These are phyloP conservation scores for Lignosus rhinocerotis DNA, from an alignment of 1,284 basidiomycete genomes.

Conservation along the genomic window DNA sequence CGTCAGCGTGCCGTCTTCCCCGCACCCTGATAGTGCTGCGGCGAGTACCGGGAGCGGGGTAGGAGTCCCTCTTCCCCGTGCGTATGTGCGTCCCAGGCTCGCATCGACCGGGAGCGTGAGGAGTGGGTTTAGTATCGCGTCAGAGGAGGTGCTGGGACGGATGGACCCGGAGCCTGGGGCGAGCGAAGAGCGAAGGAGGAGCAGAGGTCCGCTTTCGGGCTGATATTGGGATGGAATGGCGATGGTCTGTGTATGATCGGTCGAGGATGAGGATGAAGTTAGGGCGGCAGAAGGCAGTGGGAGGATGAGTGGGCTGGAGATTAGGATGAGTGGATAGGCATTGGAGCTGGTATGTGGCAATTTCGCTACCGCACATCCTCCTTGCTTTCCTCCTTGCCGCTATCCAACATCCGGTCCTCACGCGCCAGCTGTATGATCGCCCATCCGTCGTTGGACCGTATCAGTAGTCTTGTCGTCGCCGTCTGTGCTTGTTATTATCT, in stretches of 20 bases:
- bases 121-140: slow-evolving; percentile 34
- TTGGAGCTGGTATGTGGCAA: neutral
- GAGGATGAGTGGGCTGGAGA: neutral
- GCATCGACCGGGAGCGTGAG: slow-evolving; percentile 31
- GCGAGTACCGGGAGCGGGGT: neutral
- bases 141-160: slow-evolving; percentile 35
- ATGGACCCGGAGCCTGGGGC: slow-evolving; percentile 34
- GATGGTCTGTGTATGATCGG: neutral
- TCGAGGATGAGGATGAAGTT: neutral
- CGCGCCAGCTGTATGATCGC: neutral
- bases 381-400: neutral
- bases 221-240: neutral
- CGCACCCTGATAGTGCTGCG: neutral
- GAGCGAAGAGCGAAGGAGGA: slow-evolving; percentile 24
- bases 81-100: slow-evolving; percentile 29
- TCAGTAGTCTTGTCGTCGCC: neutral
- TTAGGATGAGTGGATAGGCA: neutral
- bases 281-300: neutral
- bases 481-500: slow-evolving; percentile 8
- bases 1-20: neutral
- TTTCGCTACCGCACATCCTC: neutral
- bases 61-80: slow-evolving; percentile 16
- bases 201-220: slow-evolving; percentile 9
- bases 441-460: neutral
- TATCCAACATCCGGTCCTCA: neutral